Conservation (phyloP, 306 rosid species). For the Delonix regia region DNA sequence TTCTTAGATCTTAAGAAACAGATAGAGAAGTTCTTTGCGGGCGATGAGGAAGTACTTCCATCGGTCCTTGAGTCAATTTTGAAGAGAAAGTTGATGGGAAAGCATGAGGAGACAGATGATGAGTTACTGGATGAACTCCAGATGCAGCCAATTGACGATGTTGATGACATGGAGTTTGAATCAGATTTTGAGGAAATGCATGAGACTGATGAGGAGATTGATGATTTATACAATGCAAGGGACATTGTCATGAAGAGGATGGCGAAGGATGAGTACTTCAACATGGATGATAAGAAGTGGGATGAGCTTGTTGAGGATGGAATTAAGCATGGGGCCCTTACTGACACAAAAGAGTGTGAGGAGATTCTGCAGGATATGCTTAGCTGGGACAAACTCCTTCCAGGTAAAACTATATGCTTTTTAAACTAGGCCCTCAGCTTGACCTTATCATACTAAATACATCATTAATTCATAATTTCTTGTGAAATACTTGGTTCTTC, state of each 20-base stretch:
- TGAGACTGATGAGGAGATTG: slow-evolving; percentile 76
- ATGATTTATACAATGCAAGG: slow-evolving; percentile 68
- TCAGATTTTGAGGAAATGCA: slow-evolving; percentile 57
- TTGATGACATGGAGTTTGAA: slow-evolving; percentile 56
- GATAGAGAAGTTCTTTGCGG: slow-evolving; percentile 71
- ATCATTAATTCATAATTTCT: background rate
- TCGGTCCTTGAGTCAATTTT: slow-evolving; percentile 70
- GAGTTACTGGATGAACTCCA: slow-evolving; percentile 62
- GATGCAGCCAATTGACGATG: slow-evolving; percentile 54
- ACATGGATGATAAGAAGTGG: slow-evolving; percentile 64
- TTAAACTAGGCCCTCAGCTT: background rate
- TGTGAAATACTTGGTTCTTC: background rate
- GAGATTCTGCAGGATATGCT: slow-evolving; percentile 65
- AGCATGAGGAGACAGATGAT: slow-evolving; percentile 86
- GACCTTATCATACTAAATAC: background rate
- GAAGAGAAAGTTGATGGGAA: slow-evolving; percentile 60
- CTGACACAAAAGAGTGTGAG: slow-evolving; percentile 56
- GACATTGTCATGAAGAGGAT: slow-evolving; percentile 54
- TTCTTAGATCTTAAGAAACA: slow-evolving; percentile 60
- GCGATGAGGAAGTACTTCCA: slow-evolving; percentile 70
- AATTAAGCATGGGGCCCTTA: slow-evolving; percentile 49
- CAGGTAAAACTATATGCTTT: slow-evolving; percentile 40
- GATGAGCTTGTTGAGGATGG: slow-evolving; percentile 51
- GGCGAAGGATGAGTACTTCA: slow-evolving; percentile 55
- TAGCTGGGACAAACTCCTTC: slow-evolving; percentile 65